These are phyloP conservation scores for Penicillium canescens DNA, from an alignment of 495 filamentous ascomycete genomes.

Conservation along the genomic window DNA sequence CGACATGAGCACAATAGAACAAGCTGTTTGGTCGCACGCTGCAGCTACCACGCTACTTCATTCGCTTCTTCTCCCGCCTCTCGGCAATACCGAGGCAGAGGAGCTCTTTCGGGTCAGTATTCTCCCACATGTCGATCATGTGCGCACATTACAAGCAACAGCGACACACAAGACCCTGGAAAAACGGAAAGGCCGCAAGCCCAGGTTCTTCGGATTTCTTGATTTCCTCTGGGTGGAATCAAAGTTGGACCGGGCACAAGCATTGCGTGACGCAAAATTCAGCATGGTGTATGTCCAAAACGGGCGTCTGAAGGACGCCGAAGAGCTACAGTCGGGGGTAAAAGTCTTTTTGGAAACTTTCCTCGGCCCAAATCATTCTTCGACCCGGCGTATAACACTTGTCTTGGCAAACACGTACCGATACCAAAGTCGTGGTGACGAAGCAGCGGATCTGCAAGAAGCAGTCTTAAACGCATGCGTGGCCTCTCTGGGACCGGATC, in stretches of 20 bases:
- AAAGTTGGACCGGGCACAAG: constrained; percentile 6
- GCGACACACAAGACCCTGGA: constrained; percentile 8
- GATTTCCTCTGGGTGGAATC: constrained; percentile 12
- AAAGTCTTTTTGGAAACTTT: constrained; percentile 13
- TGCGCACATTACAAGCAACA: constrained; percentile 13
- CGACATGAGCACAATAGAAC: constrained; percentile 26
- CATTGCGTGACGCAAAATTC: constrained; percentile 29
- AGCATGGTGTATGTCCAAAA: constrained; percentile 34
- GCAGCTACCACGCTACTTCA: constrained; percentile 24
- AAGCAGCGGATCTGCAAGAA: too few relatives aligned
- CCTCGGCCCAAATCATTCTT: neutral
- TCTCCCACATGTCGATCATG: constrained; percentile 28
- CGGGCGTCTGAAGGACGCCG: constrained; percentile 28
- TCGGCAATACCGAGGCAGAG: constrained; percentile 15
- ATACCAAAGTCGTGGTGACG: too few relatives aligned
- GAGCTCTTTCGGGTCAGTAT: constrained; percentile 17
- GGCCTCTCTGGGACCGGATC: too few relatives aligned
- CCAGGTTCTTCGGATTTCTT: neutral
- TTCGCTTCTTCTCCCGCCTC: constrained; percentile 28
- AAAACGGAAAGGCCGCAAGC: constrained; percentile 10
- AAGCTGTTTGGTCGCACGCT: constrained; percentile 40
- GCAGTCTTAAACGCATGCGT: too few relatives aligned
- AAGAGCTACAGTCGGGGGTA: constrained; percentile 21
- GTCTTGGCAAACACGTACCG: too few relatives aligned
- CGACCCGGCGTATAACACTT: too few relatives aligned